Evolutionary conservation across 345 rosid species (phyloP), one percentile per base, ranked within the genome.

Genomic region (Xanthoceras sorbifolium): DNA sequence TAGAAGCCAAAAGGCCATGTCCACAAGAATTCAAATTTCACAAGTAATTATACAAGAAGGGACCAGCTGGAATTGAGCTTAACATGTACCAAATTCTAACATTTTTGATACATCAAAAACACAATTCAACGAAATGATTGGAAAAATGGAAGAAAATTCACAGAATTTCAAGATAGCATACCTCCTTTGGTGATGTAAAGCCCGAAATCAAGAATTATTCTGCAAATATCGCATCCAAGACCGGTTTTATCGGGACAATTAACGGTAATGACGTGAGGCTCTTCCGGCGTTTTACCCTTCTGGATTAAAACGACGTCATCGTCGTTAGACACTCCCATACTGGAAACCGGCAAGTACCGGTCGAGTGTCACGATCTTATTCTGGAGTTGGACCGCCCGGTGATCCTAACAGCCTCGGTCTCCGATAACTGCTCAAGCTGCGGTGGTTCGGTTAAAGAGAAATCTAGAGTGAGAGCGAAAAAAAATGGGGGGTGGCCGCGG

Each of bases 201-300:
- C 2, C 97, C 97, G 69, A 87, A 92, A 55, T 94, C 94, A 38
- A 94, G 97, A 73, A 94, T 84, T 40, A 85, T 86, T 61, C 88
- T 77, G 81, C 93, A 89, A 63, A 94, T 80, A 84, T 92, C 97
- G 82, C 92, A 92, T 10, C 89, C 91, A 7, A 94, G 93, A 34
- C 96, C 93, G 65, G 93, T 83, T 76, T 85, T 86, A 70, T 91
- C 93, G 0, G 97, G 94, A 78, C 97, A 94, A 81, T 94, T 94
- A 17, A 91, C 94, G 32, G 97, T 92, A 54, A 94, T 74, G 44
- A 91, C 86, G 83, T 76, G 84, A 15, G 98, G 87, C 5, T 94
- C 96, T 14, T 90, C 93, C 0, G 83, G 80, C 52, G 82, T 86
- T 77, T 86, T 87, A 38, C 92, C 90, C 74, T 85, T 82, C 84